phyloP scores from a whole-genome alignment of 192 early-diverging fungal genomes.

The Chytriomyces sp. region DNA sequence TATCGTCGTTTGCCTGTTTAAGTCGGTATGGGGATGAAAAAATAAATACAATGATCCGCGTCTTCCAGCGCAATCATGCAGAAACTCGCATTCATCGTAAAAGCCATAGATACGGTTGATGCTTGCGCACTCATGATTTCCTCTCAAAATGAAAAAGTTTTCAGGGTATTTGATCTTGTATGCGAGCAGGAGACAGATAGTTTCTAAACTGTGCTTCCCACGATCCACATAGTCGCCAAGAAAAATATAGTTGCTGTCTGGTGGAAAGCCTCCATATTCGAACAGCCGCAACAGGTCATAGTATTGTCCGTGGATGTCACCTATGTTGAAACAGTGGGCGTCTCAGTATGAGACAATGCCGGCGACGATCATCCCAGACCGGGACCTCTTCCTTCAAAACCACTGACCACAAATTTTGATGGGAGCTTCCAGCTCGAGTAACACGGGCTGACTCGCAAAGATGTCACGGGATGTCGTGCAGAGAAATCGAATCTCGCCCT shows the following conservation, averaged over 20 bases:
- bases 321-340: too few relatives aligned
- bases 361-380: not conserved
- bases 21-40: not conserved
- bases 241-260: slow-evolving; percentile 95
- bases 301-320: slow-evolving; percentile 94
- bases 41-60: not conserved
- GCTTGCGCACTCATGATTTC: slow-evolving; percentile 98
- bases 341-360: too few relatives aligned
- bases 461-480: slow-evolving; percentile 87
- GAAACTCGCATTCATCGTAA: slow-evolving; percentile 96
- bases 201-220: slow-evolving; percentile 96
- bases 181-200: slow-evolving; percentile 91
- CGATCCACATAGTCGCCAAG: slow-evolving; percentile 98
- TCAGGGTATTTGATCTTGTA: slow-evolving; percentile 99
- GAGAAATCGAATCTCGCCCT: slow-evolving; percentile 85
- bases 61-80: not conserved
- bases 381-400: not conserved
- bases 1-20: slow-evolving; percentile 85
- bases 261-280: slow-evolving; percentile 95
- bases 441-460: slow-evolving; percentile 85
- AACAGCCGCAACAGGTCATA: slow-evolving; percentile 94
- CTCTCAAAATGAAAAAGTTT: slow-evolving; percentile 98
- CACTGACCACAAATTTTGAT: slow-evolving; percentile 87
- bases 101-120: slow-evolving; percentile 98
- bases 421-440: slow-evolving; percentile 87